These are phyloP conservation scores for Micromonas commoda DNA, from an alignment of 139 green algal species.

Conservation along the genomic window DNA sequence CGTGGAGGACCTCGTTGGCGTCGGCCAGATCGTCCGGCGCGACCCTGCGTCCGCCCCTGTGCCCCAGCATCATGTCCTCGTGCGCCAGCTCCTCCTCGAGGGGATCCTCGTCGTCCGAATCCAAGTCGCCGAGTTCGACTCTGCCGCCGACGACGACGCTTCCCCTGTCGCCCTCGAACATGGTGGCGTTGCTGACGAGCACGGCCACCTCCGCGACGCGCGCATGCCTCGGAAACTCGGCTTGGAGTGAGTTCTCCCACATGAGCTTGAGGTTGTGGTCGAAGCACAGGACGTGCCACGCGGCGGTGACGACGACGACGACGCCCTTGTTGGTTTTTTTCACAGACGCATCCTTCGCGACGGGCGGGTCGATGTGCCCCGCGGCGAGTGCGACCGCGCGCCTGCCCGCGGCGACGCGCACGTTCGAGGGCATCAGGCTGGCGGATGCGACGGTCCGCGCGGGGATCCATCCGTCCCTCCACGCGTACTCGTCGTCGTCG, in stretches of 20 bases:
- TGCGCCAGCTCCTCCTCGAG: too few species aligned
- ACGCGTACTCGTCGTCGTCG: neutral
- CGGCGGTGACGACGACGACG: conserved; percentile 77
- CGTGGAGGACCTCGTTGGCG: neutral
- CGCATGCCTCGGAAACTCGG: conserved; percentile 50
- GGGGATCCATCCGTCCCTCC: neutral
- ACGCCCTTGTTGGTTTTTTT: conserved; percentile 53
- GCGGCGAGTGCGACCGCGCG: neutral
- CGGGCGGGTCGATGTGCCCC: neutral
- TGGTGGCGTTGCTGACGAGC: conserved; percentile 58
- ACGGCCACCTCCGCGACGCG: conserved; percentile 68
- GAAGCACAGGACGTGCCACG: conserved; percentile 71
- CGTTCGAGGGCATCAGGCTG: neutral
- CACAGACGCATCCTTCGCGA: neutral
- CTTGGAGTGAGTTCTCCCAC: conserved; percentile 60
- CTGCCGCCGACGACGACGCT: conserved; percentile 30
- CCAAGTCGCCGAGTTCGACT: conserved; percentile 35
- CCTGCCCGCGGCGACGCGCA: neutral
- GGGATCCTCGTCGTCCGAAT: too few species aligned
- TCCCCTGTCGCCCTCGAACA: conserved; percentile 37
- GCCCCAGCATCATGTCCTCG: too few species aligned
- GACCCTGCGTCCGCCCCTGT: too few species aligned
- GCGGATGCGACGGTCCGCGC: neutral
- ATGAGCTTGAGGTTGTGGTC: conserved; percentile 92
- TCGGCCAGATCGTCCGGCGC: neutral